Conservation (phyloP, 2,329 filamentous ascomycete genomes). For the Xylaria sp. region DNA sequence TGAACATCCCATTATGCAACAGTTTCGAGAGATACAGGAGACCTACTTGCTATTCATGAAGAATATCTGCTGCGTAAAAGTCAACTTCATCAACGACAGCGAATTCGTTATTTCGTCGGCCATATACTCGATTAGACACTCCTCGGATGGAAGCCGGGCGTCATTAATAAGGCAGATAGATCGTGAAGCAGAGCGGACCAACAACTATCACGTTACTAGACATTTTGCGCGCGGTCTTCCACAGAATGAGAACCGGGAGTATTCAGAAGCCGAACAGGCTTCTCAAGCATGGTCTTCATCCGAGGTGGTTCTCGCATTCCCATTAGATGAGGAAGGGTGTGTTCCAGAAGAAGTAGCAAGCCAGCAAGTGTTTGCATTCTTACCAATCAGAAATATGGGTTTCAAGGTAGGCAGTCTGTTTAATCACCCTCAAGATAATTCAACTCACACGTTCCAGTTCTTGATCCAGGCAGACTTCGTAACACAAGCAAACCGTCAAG, state of each 20-base stretch:
- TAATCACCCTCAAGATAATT: not conserved
- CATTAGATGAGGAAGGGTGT: conserved; percentile 46
- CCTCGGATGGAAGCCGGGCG: conserved; percentile 1
- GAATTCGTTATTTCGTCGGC: conserved; percentile 27
- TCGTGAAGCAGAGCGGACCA: conserved; percentile 48
- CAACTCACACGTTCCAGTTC: conserved; percentile 46
- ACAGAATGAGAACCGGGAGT: conserved; percentile 51
- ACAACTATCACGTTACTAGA: conserved; percentile 42
- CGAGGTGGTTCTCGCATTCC: conserved; percentile 60
- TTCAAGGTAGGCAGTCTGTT: conserved; percentile 50
- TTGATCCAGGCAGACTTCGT: conserved; percentile 63
- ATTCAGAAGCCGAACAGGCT: conserved; percentile 44
- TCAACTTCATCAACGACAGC: conserved; percentile 47
- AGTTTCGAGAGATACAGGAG: conserved; percentile 54
- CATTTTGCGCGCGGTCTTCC: conserved; percentile 41
- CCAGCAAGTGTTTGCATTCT: conserved; percentile 59
- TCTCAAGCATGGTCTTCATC: conserved; percentile 42
- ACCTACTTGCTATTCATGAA: conserved; percentile 56
- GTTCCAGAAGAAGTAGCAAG: conserved; percentile 51
- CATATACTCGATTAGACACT: conserved; percentile 27
- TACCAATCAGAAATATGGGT: conserved; percentile 55
- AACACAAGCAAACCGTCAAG: conserved; percentile 57
- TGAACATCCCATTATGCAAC: conserved; percentile 40
- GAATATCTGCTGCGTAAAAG: conserved; percentile 52
- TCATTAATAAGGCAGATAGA: conserved; percentile 23